Conservation (phyloP, 352 stramenopile species). For the Phytophthora parvispora region DNA sequence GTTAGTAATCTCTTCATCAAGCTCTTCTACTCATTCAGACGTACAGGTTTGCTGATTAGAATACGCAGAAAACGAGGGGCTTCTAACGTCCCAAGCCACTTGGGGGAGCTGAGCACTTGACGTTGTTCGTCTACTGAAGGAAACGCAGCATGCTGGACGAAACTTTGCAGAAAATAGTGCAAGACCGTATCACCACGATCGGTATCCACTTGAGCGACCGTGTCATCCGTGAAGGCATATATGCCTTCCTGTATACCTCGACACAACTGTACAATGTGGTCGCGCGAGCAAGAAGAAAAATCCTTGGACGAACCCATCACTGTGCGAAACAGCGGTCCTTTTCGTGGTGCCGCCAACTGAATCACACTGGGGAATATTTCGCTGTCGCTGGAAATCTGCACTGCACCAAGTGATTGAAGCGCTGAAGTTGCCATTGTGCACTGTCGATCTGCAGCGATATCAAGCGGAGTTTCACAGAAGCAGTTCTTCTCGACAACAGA, state of each 20-base stretch:
- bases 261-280: conserved; percentile 46
- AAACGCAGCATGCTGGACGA: conserved; percentile 36
- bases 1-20: background rate
- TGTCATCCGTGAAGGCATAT: conserved; percentile 46
- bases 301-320: conserved; percentile 27
- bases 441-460: conserved; percentile 44
- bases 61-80: conserved; percentile 34
- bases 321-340: conserved; percentile 37
- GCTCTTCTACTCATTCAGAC: background rate
- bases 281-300: conserved; percentile 44
- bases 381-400: conserved; percentile 44
- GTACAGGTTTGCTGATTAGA: conserved; percentile 51
- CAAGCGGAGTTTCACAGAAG: conserved; percentile 43
- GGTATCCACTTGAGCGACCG: conserved; percentile 45
- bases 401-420: conserved; percentile 44
- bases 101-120: conserved; percentile 25
- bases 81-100: conserved; percentile 49
- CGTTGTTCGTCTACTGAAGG: conserved; percentile 47
- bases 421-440: conserved; percentile 36
- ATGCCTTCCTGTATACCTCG: conserved; percentile 49
- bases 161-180: conserved; percentile 59
- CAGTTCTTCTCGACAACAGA: conserved; percentile 50
- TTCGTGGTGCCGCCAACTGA: conserved; percentile 18
- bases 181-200: conserved; percentile 59
- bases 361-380: conserved; percentile 43